Evolutionary conservation across 306 rosid species (phyloP).

Genomic region (Ormosia semicastrata): DNA sequence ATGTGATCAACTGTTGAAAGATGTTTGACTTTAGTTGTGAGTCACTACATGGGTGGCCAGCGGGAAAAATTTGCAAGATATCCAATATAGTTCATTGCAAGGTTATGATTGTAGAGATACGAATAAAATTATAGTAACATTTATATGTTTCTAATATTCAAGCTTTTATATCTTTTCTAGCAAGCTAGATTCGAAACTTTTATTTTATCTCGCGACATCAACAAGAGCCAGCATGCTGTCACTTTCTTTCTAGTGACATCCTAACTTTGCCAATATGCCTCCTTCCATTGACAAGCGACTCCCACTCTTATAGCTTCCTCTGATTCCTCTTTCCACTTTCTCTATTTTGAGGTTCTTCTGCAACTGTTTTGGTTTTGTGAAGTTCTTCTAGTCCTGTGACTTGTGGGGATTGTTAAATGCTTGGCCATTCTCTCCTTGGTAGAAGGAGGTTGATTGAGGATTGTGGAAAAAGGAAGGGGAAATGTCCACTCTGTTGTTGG

Average conservation of each 20-base stretch:
- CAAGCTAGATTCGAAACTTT: neutral
- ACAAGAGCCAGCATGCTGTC: neutral
- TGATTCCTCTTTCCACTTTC: neutral
- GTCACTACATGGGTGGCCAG: conserved; percentile 54
- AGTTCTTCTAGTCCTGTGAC: neutral
- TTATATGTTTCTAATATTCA: neutral
- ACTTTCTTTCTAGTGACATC: neutral
- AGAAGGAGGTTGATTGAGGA: neutral
- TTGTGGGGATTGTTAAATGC: neutral
- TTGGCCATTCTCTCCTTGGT: neutral
- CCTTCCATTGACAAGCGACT: conserved; percentile 13
- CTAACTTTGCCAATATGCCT: neutral
- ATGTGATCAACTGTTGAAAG: conserved; percentile 31
- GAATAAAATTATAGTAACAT: conserved; percentile 15
- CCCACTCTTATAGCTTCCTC: neutral
- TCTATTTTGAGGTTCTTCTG: neutral
- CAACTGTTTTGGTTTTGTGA: neutral
- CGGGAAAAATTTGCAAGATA: conserved; percentile 55
- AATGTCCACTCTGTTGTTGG: neutral
- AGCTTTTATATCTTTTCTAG: neutral
- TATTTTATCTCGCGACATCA: neutral
- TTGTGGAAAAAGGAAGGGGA: neutral
- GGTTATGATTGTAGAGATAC: conserved; percentile 2
- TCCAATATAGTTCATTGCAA: conserved; percentile 19
- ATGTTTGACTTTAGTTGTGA: conserved; percentile 57